Conservation (phyloP, 129 eudicot species). For the Escallonia rubra region DNA sequence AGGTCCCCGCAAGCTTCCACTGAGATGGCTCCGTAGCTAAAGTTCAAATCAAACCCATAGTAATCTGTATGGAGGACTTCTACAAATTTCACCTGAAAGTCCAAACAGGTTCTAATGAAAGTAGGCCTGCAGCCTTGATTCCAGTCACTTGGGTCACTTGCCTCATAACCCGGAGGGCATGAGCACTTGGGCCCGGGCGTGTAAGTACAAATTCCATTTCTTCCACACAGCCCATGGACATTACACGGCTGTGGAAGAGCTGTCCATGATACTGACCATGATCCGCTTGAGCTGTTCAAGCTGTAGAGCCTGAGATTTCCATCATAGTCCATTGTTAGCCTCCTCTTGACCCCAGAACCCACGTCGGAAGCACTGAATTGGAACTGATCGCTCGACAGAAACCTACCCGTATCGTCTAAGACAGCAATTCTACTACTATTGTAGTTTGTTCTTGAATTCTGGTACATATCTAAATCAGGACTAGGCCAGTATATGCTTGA, state of each 20-base stretch:
- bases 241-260: conserved; percentile 30
- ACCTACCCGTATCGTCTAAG: conserved; percentile 30
- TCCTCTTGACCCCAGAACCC: conserved; percentile 36
- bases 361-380: conserved; percentile 29
- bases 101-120: conserved; percentile 12
- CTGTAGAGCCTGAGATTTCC: conserved; percentile 51
- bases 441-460: conserved; percentile 32
- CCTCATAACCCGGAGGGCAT: conserved; percentile 39
- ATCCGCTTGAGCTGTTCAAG: conserved; percentile 20
- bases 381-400: conserved; percentile 29
- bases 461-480: conserved; percentile 11
- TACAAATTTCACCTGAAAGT: conserved; percentile 24
- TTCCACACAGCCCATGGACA: conserved; percentile 42
- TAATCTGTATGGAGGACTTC: conserved; percentile 27
- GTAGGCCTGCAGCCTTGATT: conserved; percentile 30
- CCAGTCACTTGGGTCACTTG: conserved; percentile 24
- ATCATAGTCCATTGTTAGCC: conserved; percentile 46
- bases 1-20: conserved; percentile 28
- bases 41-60: conserved; percentile 44
- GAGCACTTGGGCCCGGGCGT: conserved; percentile 21
- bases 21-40: background rate
- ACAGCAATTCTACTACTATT: conserved; percentile 40
- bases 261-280: conserved; percentile 37
- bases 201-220: conserved; percentile 36
- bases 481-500: conserved; percentile 46